Conservation (phyloP, 208 protist species). For the Acanthamoeba sp. region DNA sequence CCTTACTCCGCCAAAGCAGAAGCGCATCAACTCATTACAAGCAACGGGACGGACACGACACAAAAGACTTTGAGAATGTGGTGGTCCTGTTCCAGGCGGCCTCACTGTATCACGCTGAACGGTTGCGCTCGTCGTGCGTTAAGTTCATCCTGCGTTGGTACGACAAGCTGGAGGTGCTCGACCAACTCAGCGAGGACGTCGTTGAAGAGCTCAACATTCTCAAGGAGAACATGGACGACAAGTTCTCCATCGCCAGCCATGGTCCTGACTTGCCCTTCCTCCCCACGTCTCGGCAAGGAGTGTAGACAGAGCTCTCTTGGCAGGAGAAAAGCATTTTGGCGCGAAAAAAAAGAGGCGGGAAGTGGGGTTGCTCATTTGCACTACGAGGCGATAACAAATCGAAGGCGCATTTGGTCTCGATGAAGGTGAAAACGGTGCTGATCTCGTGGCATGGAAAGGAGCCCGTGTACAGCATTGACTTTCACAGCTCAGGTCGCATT, state of each 20-base stretch:
- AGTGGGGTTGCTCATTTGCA: background rate
- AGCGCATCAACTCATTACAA: too few species aligned
- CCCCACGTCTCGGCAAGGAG: background rate
- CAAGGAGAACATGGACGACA: slow-evolving; percentile 52
- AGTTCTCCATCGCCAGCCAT: background rate
- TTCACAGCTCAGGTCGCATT: slow-evolving; percentile 28
- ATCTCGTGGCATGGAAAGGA: slow-evolving; percentile 46
- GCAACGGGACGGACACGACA: too few species aligned
- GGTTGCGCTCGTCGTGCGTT: slow-evolving; percentile 2
- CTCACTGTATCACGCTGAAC: slow-evolving; percentile 29
- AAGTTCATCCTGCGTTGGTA: slow-evolving; percentile 65
- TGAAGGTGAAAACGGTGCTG: slow-evolving; percentile 49
- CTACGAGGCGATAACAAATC: slow-evolving; percentile 71
- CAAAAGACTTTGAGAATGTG: slow-evolving; percentile 57
- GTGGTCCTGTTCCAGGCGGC: slow-evolving; percentile 61
- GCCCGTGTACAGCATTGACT: slow-evolving; percentile 35
- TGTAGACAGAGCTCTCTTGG: background rate
- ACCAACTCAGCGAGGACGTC: slow-evolving; percentile 40
- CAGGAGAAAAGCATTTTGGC: background rate
- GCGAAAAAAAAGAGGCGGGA: slow-evolving; percentile 60
- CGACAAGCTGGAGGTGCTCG: slow-evolving; percentile 49
- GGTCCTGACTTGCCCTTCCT: background rate
- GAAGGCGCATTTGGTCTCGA: slow-evolving; percentile 85
- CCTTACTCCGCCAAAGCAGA: background rate
- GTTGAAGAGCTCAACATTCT: slow-evolving; percentile 46